Evolutionary conservation across 176 grass and related monocot genomes (phyloP).

Genomic region (Luzula sylvatica): DNA sequence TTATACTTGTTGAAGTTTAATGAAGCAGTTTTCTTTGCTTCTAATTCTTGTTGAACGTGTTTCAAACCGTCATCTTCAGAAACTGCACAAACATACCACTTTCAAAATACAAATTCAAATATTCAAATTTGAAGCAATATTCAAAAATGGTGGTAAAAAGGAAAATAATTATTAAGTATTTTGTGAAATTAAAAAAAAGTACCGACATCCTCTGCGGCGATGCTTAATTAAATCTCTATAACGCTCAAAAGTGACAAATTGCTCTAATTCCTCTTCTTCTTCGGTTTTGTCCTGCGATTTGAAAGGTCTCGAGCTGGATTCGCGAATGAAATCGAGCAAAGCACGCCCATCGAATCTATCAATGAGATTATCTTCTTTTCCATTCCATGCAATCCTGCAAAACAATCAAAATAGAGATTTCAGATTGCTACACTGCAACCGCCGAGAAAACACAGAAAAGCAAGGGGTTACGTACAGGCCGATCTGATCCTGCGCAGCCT

Average conservation of each 20-base stretch:
- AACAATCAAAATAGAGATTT: not conserved
- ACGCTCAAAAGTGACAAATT: conserved; percentile 99
- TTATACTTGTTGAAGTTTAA: conserved; percentile 72
- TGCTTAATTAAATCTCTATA: conserved; percentile 99
- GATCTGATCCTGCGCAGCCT: conserved; percentile 89
- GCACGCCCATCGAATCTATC: conserved; percentile 99
- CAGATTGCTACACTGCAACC: not conserved
- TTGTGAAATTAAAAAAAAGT: conserved; percentile 61
- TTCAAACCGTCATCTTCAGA: conserved; percentile 75
- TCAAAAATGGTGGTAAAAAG: conserved; percentile 5
- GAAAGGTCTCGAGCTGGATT: conserved; percentile 40
- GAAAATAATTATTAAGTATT: conserved; percentile 6
- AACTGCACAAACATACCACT: conserved; percentile 36
- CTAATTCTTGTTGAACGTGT: conserved; percentile 78
- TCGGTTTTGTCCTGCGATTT: conserved; percentile 73
- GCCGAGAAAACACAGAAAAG: not conserved
- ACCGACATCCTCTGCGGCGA: conserved; percentile 99
- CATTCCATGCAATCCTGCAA: conserved; percentile 92
- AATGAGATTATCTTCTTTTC: conserved; percentile 90
- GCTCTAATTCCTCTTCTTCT: conserved; percentile 91
- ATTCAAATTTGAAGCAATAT: not conserved
- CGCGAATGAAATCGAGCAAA: conserved; percentile 89
- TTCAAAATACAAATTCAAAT: conserved; percentile 14
- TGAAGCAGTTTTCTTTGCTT: conserved; percentile 62
- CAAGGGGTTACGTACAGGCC: conserved; percentile 49